Base-by-base conservation (phyloP, 768 basidiomycete species). In the Myochromella boudieri region DNA sequence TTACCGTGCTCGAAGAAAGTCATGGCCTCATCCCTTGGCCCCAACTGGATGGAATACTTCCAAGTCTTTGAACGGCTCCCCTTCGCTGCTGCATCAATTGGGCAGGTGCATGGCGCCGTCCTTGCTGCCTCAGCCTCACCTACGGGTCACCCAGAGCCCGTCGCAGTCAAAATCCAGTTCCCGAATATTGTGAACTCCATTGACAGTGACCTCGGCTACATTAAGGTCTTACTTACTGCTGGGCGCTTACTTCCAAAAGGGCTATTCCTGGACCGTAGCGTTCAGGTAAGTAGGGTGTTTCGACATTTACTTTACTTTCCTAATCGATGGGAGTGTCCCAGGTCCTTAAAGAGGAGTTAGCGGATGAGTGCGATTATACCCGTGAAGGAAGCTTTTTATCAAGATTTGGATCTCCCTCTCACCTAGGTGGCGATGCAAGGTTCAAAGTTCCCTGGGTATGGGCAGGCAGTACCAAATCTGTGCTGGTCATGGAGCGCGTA, bases 71-170 rank as follows among this genome's bases (percentile, higher is more conserved):
- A 87, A 46, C 82, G 89, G 3, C 74, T 92, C 2, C 95, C 95
- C 0, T 92, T 97, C 55, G 95, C 95, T 1, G 90, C 94, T 0
- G 95, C 95, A 0, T 97, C 95, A 2, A 98, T 99, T 26, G 97
- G 97, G 0, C 95, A 99, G 63, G 95, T 98, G 1, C 95, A 99
- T 59, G 68, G 60, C 0, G 95, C 89, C 0, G 69, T 78, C 2
- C 75, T 97, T 9, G 63, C 77, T 0, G 65, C 81, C 0, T 54
- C 66, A 11, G 61, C 66, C 20, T 80, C 80, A 3, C 79, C 83
- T 2, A 84, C 81, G 6, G 77, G 78, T 14, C 63, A 55, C 33
- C 70, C 77, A 1, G 81, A 77, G 48, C 72, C 66, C 4, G 86
- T 89, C 21, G 89, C 89, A 0, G 81, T 90, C 4, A 97, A 99